Percentiles rank a stretch among this genome's conserved stretches.
Evolutionary conservation across 768 basidiomycete species (phyloP).

Genomic region (Termitomyces titanicus): DNA sequence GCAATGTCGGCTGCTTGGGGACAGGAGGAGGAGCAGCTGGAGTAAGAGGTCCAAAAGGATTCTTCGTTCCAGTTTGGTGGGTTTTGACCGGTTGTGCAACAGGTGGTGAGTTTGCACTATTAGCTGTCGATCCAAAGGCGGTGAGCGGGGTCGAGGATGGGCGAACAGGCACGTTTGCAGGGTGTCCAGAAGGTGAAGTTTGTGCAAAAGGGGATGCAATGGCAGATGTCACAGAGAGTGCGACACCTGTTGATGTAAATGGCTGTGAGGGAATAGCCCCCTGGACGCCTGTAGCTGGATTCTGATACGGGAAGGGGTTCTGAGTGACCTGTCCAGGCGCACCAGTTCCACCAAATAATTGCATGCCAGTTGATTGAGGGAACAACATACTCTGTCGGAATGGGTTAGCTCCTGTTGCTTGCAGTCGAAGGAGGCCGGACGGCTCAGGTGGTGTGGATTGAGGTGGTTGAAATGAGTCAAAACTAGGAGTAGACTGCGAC

Average conservation of each 20-base stretch:
- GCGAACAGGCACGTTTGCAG: slow-evolving; percentile 43
- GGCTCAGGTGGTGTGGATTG: slow-evolving; percentile 20
- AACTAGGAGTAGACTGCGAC: slow-evolving; percentile 26
- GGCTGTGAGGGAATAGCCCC: not conserved
- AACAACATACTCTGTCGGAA: slow-evolving; percentile 79
- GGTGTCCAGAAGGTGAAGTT: slow-evolving; percentile 12
- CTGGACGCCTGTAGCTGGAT: slow-evolving; percentile 10
- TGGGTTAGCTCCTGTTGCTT: slow-evolving; percentile 70
- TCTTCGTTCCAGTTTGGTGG: slow-evolving; percentile 91
- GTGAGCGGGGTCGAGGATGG: slow-evolving; percentile 74
- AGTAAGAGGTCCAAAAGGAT: slow-evolving; percentile 86
- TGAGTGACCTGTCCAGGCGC: slow-evolving; percentile 11
- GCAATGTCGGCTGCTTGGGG: slow-evolving; percentile 75
- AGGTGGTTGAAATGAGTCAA: slow-evolving; percentile 16
- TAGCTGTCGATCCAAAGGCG: slow-evolving; percentile 25
- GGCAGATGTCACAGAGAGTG: slow-evolving; percentile 17
- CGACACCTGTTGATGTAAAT: slow-evolving; percentile 16
- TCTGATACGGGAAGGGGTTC: slow-evolving; percentile 14
- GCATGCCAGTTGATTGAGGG: slow-evolving; percentile 59
- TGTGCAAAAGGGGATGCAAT: slow-evolving; percentile 22
- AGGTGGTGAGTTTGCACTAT: slow-evolving; percentile 35
- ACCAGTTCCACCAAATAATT: slow-evolving; percentile 34
- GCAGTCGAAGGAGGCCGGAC: slow-evolving; percentile 45
- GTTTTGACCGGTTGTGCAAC: slow-evolving; percentile 66
- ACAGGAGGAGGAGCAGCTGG: slow-evolving; percentile 55